These are phyloP conservation scores for Cladosporium cucumerinum DNA, from an alignment of 2,329 filamentous ascomycete genomes.

Conservation along the genomic window DNA sequence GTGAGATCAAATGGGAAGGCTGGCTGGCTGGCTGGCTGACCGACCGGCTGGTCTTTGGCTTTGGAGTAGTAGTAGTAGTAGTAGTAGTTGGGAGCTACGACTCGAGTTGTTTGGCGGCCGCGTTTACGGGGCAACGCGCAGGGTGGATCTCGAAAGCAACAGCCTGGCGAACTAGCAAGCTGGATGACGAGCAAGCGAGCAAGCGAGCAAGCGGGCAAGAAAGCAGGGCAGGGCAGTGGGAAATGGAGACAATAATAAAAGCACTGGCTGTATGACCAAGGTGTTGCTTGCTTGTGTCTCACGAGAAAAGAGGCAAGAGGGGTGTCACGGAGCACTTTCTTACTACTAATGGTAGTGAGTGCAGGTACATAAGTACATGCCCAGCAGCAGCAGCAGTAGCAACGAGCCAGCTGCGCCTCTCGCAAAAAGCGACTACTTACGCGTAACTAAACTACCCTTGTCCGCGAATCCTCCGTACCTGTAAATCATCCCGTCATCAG, in stretches of 20 bases:
- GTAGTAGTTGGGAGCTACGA: background rate
- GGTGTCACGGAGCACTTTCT: background rate
- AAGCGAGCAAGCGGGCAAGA: background rate
- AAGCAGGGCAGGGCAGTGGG: background rate
- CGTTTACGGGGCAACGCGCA: slow-evolving; percentile 3
- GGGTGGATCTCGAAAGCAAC: background rate
- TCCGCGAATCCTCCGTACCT: slow-evolving; percentile 2
- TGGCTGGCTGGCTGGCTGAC: background rate
- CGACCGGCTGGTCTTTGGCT: background rate
- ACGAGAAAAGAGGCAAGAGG: background rate
- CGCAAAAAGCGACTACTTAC: background rate
- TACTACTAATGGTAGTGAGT: background rate
- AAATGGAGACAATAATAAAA: background rate
- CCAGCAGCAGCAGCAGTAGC: background rate
- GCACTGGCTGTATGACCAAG: background rate
- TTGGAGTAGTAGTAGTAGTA: background rate
- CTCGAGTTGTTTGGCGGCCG: background rate
- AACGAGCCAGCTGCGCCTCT: slow-evolving; percentile 2
- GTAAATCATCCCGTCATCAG: background rate
- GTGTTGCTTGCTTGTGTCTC: background rate
- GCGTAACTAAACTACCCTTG: background rate
- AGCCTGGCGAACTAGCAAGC: background rate
- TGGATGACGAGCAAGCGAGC: background rate
- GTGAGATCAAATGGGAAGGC: background rate
- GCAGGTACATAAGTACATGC: slow-evolving; percentile 1